Evolutionary conservation across 192 early-diverging fungal species (phyloP).

Genomic region (Gaertneriomyces semiglobifer): DNA sequence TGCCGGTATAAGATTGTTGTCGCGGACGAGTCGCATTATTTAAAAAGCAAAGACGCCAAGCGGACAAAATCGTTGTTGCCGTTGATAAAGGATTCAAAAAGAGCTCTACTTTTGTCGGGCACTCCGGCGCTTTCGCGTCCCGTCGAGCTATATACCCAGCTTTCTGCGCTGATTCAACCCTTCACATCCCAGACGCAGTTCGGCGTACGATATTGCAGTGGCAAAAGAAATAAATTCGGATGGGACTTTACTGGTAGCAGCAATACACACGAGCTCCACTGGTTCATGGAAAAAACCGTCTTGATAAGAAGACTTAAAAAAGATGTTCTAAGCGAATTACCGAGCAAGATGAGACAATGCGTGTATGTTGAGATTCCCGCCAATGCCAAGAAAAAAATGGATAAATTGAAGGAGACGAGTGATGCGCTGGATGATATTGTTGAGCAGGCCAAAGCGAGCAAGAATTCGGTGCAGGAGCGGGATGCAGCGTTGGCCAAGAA

Average conservation of each 20-base stretch:
- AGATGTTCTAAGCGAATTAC: slow-evolving; percentile 43
- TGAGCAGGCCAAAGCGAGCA: slow-evolving; percentile 3
- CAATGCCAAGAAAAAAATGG: slow-evolving; percentile 15
- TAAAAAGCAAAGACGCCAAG: slow-evolving; percentile 44
- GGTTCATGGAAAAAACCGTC: slow-evolving; percentile 38
- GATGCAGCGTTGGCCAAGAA: not conserved
- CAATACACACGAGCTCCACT: slow-evolving; percentile 45
- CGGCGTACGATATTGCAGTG: slow-evolving; percentile 36
- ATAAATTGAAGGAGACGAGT: slow-evolving; percentile 11
- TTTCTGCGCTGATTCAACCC: slow-evolving; percentile 17
- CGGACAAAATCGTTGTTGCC: slow-evolving; percentile 37
- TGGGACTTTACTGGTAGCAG: slow-evolving; percentile 41
- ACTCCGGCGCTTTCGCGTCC: slow-evolving; percentile 34
- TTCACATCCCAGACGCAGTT: slow-evolving; percentile 25
- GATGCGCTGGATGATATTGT: slow-evolving; percentile 1
- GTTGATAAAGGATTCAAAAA: slow-evolving; percentile 26
- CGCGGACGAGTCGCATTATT: slow-evolving; percentile 45
- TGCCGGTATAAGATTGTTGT: slow-evolving; percentile 34
- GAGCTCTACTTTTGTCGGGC: slow-evolving; percentile 27
- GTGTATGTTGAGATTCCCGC: slow-evolving; percentile 26
- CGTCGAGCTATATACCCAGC: slow-evolving; percentile 30
- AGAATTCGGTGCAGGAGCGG: not conserved
- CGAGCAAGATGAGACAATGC: slow-evolving; percentile 40
- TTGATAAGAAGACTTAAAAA: slow-evolving; percentile 47
- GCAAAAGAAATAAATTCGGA: slow-evolving; percentile 23